A percentile compares a stretch with the other conserved stretches of the same genome.
These are phyloP conservation scores for Physocladia obscura DNA, from an alignment of 192 early-diverging fungal genomes.

Conservation along the genomic window DNA sequence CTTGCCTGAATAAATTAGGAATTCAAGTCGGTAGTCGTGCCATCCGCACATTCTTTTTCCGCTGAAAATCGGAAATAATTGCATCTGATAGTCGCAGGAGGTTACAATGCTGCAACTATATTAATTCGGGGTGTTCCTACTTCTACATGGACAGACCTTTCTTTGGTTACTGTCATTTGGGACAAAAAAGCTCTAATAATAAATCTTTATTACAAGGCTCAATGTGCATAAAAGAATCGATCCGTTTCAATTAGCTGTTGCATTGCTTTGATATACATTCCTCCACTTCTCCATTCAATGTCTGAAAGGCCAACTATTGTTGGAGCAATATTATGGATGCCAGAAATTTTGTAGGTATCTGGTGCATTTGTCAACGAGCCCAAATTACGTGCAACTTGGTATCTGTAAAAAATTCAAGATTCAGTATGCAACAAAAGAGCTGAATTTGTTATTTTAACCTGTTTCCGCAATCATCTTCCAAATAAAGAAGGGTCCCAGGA, in stretches of 20 bases:
- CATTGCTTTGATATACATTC: slow-evolving; percentile 6
- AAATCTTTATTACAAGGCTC: no score
- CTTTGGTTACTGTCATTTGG: no score
- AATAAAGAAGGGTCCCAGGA: slow-evolving; percentile 11
- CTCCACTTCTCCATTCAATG: slow-evolving; percentile 8
- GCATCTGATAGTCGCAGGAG: no score
- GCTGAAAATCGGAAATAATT: no score
- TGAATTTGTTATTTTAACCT: no score
- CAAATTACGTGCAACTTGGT: slow-evolving; percentile 8
- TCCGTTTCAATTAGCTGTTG: slow-evolving; percentile 15
- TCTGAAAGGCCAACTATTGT: slow-evolving; percentile 2
- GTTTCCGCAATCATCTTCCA: slow-evolving; percentile 14
- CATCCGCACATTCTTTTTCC: no score
- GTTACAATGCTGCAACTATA: no score
- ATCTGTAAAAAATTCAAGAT: slow-evolving; percentile 17
- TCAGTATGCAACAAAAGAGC: background rate
- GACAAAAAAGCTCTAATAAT: no score
- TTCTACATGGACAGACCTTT: no score
- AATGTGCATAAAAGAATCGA: slow-evolving; percentile 18
- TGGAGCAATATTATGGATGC: background rate
- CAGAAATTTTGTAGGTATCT: slow-evolving; percentile 11
- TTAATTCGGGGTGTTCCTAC: no score
- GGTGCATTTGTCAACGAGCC: background rate
- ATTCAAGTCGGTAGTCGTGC: no score
- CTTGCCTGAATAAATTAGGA: no score